Evolutionary conservation across 2,329 filamentous ascomycete species (phyloP), one percentile per base, ranked within the genome.

Genomic region (Exophiala lecanii-corni): DNA sequence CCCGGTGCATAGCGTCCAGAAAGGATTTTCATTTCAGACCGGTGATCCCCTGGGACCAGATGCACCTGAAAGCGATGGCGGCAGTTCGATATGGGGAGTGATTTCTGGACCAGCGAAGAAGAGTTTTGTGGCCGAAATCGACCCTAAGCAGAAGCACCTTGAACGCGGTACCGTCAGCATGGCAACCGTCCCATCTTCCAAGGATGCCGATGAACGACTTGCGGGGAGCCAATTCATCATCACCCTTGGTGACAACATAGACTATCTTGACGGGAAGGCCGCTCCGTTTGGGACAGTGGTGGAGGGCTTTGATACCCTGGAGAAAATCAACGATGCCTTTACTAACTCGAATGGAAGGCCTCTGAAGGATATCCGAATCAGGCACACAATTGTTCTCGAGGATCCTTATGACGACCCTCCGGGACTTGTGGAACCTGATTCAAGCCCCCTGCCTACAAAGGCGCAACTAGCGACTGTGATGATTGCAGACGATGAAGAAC

Each of bases 91-190:
- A 70, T 97, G 91, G 91, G 89, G 89, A 31, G 64, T 88, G 41
- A 63, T 94, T 18, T 79, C 86, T 17, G 82, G 75, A 53, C 72
- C 82, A 10, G 72, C 81, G 13, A 81, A 84, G 58, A 82, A 84
- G 57, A 85, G 84, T 2, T 97, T 96, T 60, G 74, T 79, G 7
- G 85, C 89, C n/a, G 79, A 89, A 51, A 83, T 96, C 57, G 81
- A 89, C 55, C 83, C 84, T 4, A 94, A 91, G 62, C 70, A 94
- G 56, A 95, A 92, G 64, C 92, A 98, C 65, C 69, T 78, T 30
- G 87, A 95, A 63, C 81, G 86, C 55, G 91, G 91, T 41, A 96
- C 88, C 10, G 89, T 98, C 49, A 96, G 89, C 69, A 95, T 97
- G 88, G 92, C 91, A n/a, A 96, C 91, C 0, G 86, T 81, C 13